Base-by-base conservation (phyloP, 2,329 filamentous ascomycete species). In the Pseudodiploospora longispora region DNA sequence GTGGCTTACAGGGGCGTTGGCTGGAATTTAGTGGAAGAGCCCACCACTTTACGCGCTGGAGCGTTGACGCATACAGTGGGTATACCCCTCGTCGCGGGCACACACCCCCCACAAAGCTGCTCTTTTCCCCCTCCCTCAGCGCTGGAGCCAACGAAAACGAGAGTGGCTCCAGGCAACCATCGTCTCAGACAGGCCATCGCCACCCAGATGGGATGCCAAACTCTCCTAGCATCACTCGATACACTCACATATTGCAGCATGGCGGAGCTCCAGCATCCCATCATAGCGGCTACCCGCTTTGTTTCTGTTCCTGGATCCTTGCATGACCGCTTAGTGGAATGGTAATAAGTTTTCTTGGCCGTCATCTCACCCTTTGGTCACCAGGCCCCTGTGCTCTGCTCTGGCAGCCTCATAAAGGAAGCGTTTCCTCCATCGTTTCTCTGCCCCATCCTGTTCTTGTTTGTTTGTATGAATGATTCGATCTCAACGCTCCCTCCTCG, bases 141-240 rank as follows among this genome's bases (percentile, higher is more conserved):
- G 19, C 45, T 40, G 35, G 38, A 47, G 31, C 44, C 40, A 41
- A 38, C 36, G 40, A 38, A 52, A 50, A 46, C 40, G 44, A 46
- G 43, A 44, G 47, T 49, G 50, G 48, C 54, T 51, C 55, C 52
- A 63, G 60, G 58, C 60, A 63, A 58, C 60, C 57, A 55, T 40
- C 38, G 43, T 46, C 41, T 47, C 33, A 47, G 39, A 36, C 45
- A 51, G 29, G 31, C 30, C 19, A 27, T 27, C 32, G 29, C 34
- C 32, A 35, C 5, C 29, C 19, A 19, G 19, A 19, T 19, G 36
- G 27, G 36, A 28, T 34, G 32, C 32, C 32, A 34, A n/a, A 34
- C n/a, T 34, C 19, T 19, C 19, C 19, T 19, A 19, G 19, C 19
- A 19, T 19, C 19, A 19, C 19, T 19, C 19, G 19, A 19, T 19